Conservation (phyloP, 176 grass and related monocot species). For the Echinochloa phyllopogon region DNA sequence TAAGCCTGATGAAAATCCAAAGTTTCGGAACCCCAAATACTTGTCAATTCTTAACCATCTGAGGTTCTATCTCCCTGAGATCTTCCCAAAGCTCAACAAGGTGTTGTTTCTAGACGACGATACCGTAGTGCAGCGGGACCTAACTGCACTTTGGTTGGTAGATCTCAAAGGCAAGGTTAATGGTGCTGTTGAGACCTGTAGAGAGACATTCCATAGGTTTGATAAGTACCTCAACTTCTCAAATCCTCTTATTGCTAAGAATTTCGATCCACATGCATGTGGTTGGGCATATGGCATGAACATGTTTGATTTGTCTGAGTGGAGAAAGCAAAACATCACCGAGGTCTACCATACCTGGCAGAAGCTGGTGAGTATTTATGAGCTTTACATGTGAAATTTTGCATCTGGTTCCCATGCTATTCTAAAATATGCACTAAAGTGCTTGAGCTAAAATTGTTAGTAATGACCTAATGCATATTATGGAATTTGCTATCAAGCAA, state of each 20-base stretch:
- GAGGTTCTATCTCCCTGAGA: slow-evolving; percentile 92
- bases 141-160: slow-evolving; percentile 71
- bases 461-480: not conserved
- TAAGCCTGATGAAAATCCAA: slow-evolving; percentile 67
- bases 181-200: slow-evolving; percentile 90
- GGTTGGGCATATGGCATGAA: slow-evolving; percentile 98
- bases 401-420: slow-evolving; percentile 3
- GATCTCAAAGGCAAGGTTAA: slow-evolving; percentile 91
- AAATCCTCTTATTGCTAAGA: slow-evolving; percentile 81
- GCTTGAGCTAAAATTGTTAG: slow-evolving; percentile 6
- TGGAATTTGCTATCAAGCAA: not conserved
- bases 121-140: slow-evolving; percentile 78
- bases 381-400: not conserved
- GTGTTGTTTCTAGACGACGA: slow-evolving; percentile 95
- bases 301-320: slow-evolving; percentile 89
- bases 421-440: not conserved
- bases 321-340: slow-evolving; percentile 96
- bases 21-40: slow-evolving; percentile 93
- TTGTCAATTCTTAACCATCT: slow-evolving; percentile 96
- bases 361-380: slow-evolving; percentile 67
- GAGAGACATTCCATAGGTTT: slow-evolving; percentile 82
- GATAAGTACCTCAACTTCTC: slow-evolving; percentile 94
- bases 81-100: slow-evolving; percentile 84
- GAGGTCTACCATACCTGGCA: slow-evolving; percentile 87
- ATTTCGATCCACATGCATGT: slow-evolving; percentile 76